A percentile compares a stretch with the other conserved stretches of the same genome.
Evolutionary conservation across 768 basidiomycete genomes (phyloP).

Genomic region (Pulveroboletus ravenelii): DNA sequence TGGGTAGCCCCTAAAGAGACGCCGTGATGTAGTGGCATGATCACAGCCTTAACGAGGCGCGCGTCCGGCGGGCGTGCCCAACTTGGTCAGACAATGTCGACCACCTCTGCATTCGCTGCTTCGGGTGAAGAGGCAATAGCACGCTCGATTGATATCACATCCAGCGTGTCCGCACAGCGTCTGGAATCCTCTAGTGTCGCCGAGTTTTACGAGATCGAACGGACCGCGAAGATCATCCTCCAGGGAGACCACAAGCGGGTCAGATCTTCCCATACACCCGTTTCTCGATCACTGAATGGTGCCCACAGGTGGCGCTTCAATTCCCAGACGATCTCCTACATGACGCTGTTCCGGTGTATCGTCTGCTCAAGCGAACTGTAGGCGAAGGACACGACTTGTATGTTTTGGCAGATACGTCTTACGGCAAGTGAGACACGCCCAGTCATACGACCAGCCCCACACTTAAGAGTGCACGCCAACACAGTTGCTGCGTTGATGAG

Average conservation of each 20-base stretch:
- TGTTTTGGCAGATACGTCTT: conserved; percentile 95
- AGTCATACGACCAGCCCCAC: neutral
- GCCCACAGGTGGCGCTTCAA: conserved; percentile 74
- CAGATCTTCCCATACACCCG: conserved; percentile 13
- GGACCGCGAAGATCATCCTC: conserved; percentile 58
- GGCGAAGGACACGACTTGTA: conserved; percentile 58
- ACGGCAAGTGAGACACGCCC: conserved; percentile 66
- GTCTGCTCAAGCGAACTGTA: conserved; percentile 51
- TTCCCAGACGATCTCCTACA: conserved; percentile 92
- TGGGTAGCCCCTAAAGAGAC: neutral
- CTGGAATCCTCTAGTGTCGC: conserved; percentile 40
- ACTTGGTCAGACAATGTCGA: conserved; percentile 6
- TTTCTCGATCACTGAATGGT: neutral
- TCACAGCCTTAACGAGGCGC: too few species aligned
- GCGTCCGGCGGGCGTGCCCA: too few species aligned
- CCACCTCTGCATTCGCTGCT: conserved; percentile 42
- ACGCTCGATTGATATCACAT: conserved; percentile 46
- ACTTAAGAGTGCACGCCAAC: neutral
- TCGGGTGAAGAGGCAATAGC: conserved; percentile 63
- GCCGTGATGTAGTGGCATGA: neutral
- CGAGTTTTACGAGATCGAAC: conserved; percentile 70
- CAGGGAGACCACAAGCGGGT: conserved; percentile 69
- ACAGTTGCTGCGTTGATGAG: conserved; percentile 93
- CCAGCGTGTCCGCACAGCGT: conserved; percentile 34
- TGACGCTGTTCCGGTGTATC: conserved; percentile 81